Evolutionary conservation across 2,329 filamentous ascomycete genomes (phyloP).

Genomic region (Aspergillus spinulosporus): DNA sequence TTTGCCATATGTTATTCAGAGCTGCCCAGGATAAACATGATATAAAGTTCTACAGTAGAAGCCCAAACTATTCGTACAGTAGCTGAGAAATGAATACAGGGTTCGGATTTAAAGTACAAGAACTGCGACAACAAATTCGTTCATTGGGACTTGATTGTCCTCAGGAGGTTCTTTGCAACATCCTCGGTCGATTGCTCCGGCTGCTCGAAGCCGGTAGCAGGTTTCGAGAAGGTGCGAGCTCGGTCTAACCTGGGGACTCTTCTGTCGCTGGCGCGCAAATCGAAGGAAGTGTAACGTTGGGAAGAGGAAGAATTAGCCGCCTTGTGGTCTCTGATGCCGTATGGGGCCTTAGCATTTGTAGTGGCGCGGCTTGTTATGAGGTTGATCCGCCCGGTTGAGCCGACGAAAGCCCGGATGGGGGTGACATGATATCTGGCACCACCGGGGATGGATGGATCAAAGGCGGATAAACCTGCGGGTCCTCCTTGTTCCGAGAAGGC

Average conservation of each 20-base stretch:
- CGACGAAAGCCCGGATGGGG: conserved; percentile 48
- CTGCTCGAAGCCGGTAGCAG: conserved; percentile 4
- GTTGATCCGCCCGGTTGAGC: conserved; percentile 47
- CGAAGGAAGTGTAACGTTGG: conserved; percentile 25
- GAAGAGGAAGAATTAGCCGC: conserved; percentile 23
- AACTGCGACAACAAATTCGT: neutral
- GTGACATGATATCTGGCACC: conserved; percentile 56
- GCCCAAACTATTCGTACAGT: conserved; percentile 38
- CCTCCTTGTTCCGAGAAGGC: conserved; percentile 35
- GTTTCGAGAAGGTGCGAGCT: conserved; percentile 15
- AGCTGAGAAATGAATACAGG: conserved; percentile 8
- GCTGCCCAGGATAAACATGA: conserved; percentile 18
- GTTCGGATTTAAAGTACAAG: neutral
- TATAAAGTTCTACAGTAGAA: conserved; percentile 30
- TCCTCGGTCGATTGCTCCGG: conserved; percentile 28
- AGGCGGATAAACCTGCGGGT: conserved; percentile 44
- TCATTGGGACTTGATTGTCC: conserved; percentile 28
- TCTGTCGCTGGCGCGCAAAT: conserved; percentile 27
- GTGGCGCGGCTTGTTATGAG: conserved; percentile 39
- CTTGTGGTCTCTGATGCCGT: conserved; percentile 38
- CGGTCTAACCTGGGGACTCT: conserved; percentile 35
- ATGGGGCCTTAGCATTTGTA: conserved; percentile 36
- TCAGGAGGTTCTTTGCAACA: conserved; percentile 34
- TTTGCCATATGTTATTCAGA: conserved; percentile 31
- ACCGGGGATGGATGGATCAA: conserved; percentile 49